Evolutionary conservation across 2,329 filamentous ascomycete species (phyloP).

Genomic region (Ceratocystis diversiconidia): DNA sequence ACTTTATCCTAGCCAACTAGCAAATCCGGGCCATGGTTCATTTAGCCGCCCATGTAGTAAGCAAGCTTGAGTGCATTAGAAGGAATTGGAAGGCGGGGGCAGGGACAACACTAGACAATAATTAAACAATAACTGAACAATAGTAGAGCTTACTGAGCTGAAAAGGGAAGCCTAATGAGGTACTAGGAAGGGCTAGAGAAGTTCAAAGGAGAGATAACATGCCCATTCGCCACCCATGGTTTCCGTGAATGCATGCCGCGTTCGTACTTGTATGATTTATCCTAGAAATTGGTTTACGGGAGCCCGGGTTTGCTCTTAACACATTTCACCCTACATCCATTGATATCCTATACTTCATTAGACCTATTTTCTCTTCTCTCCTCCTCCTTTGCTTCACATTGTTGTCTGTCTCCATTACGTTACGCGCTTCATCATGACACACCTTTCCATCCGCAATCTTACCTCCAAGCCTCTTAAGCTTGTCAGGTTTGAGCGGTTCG

Average conservation of each 20-base stretch:
- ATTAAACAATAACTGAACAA: neutral
- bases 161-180: neutral
- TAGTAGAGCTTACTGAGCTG: neutral
- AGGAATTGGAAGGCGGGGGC: neutral
- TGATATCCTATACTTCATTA: neutral
- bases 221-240: neutral
- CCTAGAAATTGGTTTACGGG: no score
- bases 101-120: neutral
- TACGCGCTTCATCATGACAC: slow-evolving; percentile 29
- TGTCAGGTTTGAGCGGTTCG: slow-evolving; percentile 59
- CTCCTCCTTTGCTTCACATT: neutral
- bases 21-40: neutral
- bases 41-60: neutral
- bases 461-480: slow-evolving; percentile 60
- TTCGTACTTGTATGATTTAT: neutral
- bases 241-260: neutral
- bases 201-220: neutral
- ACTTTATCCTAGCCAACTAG: neutral
- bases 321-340: neutral
- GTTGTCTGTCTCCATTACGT: neutral
- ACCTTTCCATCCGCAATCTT: slow-evolving; percentile 68
- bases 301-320: neutral
- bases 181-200: neutral
- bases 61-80: neutral
- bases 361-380: neutral